Conservation (phyloP, 1,284 basidiomycete genomes). For the Schizophyllum amplum region DNA sequence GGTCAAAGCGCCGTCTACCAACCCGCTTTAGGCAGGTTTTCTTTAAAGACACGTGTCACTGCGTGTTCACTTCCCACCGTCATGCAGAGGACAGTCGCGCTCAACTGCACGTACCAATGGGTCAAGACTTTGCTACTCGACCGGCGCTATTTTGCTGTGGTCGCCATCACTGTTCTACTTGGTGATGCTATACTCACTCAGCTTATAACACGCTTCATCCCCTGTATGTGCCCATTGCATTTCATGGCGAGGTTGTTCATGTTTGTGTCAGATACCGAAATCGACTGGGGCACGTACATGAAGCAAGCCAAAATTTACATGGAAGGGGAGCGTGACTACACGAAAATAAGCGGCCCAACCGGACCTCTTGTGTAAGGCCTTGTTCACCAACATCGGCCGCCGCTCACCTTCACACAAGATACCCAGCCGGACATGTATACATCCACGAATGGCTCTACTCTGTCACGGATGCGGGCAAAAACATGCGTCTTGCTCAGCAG, state of each 20-base stretch:
- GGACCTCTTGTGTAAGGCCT: conserved; percentile 90
- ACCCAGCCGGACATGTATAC: conserved; percentile 90
- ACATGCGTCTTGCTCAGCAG: conserved; percentile 68
- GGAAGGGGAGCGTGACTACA: conserved; percentile 82
- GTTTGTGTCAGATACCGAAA: conserved; percentile 83
- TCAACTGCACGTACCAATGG: too few species aligned
- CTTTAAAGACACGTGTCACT: neutral
- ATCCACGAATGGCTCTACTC: conserved; percentile 72
- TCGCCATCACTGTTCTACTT: conserved; percentile 55
- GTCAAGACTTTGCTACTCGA: conserved; percentile 42
- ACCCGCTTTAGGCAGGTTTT: neutral
- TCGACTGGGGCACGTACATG: conserved; percentile 95
- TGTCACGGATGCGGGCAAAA: conserved; percentile 54
- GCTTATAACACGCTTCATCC: conserved; percentile 70
- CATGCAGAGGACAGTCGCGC: neutral
- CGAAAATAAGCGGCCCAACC: conserved; percentile 82
- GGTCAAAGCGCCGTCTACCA: neutral
- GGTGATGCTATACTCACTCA: conserved; percentile 71
- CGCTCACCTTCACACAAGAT: conserved; percentile 42
- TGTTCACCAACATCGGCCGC: conserved; percentile 1
- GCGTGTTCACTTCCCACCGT: neutral
- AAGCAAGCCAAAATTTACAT: conserved; percentile 77
- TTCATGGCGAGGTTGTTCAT: conserved; percentile 4
- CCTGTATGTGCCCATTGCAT: conserved; percentile 50
- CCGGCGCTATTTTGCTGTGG: conserved; percentile 53